Conservation (phyloP, 371 early-diverging fungal genomes). For the Chytridium lagenaria region DNA sequence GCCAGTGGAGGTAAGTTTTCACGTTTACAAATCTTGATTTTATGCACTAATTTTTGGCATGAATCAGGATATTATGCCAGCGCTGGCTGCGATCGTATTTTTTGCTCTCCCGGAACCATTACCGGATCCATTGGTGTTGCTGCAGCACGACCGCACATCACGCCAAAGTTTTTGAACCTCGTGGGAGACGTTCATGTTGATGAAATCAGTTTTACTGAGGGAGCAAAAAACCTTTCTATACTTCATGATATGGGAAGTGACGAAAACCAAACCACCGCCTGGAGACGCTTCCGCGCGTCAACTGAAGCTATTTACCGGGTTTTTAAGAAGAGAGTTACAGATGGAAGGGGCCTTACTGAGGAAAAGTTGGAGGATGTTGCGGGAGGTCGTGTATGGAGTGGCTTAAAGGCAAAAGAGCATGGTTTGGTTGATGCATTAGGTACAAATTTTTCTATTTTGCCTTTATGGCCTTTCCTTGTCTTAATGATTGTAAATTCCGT, state of each 20-base stretch:
- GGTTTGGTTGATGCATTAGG: constrained; percentile 61
- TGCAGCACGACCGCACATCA: constrained; percentile 54
- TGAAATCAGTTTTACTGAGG: constrained; percentile 51
- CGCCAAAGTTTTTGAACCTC: constrained; percentile 55
- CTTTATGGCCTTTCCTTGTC: not conserved
- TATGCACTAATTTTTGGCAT: not conserved
- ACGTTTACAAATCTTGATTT: not conserved
- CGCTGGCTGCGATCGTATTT: constrained; percentile 56
- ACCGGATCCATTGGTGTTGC: constrained; percentile 74
- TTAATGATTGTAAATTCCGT: too few relatives aligned
- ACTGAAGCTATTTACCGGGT: constrained; percentile 58
- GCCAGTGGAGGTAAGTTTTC: constrained; percentile 57
- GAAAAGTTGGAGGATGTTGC: constrained; percentile 58
- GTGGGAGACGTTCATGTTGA: constrained; percentile 61
- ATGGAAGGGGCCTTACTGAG: constrained; percentile 48
- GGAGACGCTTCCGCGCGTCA: constrained; percentile 47
- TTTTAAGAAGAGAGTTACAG: constrained; percentile 58
- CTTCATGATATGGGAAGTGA: constrained; percentile 54
- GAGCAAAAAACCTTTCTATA: constrained; percentile 52
- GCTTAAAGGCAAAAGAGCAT: constrained; percentile 54
- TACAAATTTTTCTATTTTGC: not conserved
- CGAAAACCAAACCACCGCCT: constrained; percentile 33
- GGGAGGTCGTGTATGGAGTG: constrained; percentile 65
- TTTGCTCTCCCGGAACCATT: constrained; percentile 64
- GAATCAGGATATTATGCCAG: constrained; percentile 57